Percentiles rank a stretch among this genome's conserved stretches.
Evolutionary conservation across 2,329 filamentous ascomycete species (phyloP).

Genomic region (Lachnellula hyalina): DNA sequence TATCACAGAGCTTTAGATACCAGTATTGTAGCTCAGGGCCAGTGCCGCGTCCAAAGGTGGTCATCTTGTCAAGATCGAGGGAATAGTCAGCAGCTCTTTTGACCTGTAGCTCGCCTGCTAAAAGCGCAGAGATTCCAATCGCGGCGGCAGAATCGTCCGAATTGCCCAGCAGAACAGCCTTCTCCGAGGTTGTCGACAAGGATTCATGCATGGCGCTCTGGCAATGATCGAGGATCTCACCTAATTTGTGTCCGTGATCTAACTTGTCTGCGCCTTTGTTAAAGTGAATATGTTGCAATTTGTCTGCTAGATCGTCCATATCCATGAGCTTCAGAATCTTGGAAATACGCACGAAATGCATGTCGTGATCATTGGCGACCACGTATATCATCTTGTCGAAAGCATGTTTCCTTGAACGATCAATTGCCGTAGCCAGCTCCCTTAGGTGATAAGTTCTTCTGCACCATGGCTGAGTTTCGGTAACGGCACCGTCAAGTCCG

Average conservation of each 20-base stretch:
- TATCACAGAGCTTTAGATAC: conserved; percentile 51
- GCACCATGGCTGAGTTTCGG: conserved; percentile 3
- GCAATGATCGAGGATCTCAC: conserved; percentile 8
- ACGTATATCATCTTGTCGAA: conserved; percentile 68
- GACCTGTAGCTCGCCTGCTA: conserved; percentile 61
- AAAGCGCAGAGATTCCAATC: conserved; percentile 25
- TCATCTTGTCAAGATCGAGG: conserved; percentile 62
- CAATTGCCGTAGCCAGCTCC: conserved; percentile 61
- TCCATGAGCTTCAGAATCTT: conserved; percentile 30
- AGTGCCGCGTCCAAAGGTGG: conserved; percentile 60
- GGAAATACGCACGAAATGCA: conserved; percentile 37
- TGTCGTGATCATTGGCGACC: conserved; percentile 35
- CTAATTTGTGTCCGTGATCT: conserved; percentile 4
- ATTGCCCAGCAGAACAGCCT: conserved; percentile 1
- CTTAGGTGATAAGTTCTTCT: conserved; percentile 60
- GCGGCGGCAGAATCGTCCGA: not conserved
- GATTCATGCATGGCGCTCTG: conserved; percentile 5
- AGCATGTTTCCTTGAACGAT: conserved; percentile 55
- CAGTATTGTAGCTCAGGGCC: conserved; percentile 63
- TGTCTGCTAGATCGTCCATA: conserved; percentile 7
- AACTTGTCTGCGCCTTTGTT: conserved; percentile 2
- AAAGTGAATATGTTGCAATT: conserved; percentile 12
- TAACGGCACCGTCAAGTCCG: conserved; percentile 7
- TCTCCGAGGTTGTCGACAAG: conserved; percentile 3
- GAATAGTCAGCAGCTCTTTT: conserved; percentile 61